Percentiles rank a stretch among this genome's conserved stretches.
Evolutionary conservation across 2,329 filamentous ascomycete genomes (phyloP).

Genomic region (Paramyrothecium roridum): DNA sequence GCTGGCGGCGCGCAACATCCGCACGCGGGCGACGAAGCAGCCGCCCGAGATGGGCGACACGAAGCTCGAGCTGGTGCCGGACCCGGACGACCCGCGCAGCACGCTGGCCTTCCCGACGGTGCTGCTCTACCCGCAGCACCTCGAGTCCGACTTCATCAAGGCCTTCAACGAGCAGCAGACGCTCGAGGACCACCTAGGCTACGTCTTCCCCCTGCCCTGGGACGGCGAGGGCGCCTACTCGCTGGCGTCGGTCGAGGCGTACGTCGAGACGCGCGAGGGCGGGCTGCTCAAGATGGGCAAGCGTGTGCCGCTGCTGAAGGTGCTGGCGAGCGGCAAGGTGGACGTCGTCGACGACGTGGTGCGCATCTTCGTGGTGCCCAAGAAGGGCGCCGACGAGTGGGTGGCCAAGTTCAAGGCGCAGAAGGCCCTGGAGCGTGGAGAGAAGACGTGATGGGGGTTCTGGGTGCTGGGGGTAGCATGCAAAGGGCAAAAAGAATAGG

Average conservation of each 20-base stretch:
- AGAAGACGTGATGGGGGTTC: slow-evolving; percentile 28
- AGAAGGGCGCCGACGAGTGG: slow-evolving; percentile 66
- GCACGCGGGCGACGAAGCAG: slow-evolving; percentile 61
- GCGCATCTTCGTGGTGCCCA: slow-evolving; percentile 78
- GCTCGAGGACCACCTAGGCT: slow-evolving; percentile 73
- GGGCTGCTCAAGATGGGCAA: slow-evolving; percentile 88
- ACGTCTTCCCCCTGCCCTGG: slow-evolving; percentile 89
- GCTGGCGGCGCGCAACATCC: slow-evolving; percentile 67
- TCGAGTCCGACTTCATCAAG: slow-evolving; percentile 89
- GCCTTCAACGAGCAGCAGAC: slow-evolving; percentile 74
- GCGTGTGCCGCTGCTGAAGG: slow-evolving; percentile 73
- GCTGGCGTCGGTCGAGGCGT: slow-evolving; percentile 70
- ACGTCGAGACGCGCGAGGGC: slow-evolving; percentile 77
- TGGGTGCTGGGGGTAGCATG: no score
- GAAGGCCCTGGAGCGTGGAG: slow-evolving; percentile 42
- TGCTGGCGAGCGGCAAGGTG: slow-evolving; percentile 71
- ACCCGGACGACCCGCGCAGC: slow-evolving; percentile 70
- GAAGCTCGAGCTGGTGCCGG: slow-evolving; percentile 62
- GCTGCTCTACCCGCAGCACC: slow-evolving; percentile 78
- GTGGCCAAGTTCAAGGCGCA: slow-evolving; percentile 80
- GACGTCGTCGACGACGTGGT: slow-evolving; percentile 87
- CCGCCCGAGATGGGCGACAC: slow-evolving; percentile 90
- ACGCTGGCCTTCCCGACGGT: slow-evolving; percentile 74
- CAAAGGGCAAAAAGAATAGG: no score
- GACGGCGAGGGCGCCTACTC: slow-evolving; percentile 68